Evolutionary conservation across 768 basidiomycete genomes (phyloP), one percentile per base, ranked within the genome.

Genomic region (Hortiboletus campestris): DNA sequence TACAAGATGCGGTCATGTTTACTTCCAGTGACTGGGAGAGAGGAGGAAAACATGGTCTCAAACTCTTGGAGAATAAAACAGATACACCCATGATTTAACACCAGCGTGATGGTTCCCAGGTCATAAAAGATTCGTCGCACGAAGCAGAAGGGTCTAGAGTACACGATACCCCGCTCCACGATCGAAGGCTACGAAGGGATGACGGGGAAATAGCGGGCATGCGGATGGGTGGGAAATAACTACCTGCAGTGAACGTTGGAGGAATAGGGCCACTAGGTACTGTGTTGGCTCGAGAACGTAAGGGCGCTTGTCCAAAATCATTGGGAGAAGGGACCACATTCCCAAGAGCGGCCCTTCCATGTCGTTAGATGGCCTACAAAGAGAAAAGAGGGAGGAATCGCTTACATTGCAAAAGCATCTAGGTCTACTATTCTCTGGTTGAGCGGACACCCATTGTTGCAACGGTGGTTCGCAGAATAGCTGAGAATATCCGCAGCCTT

Each of bases 101-200:
- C 46, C 71, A 71, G 34, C 76, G 73, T 32, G 76, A 71, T 46
- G 81, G 80, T 63, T 83, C 78, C 83, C 84, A 86, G 58, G 78
- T 78, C 82, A 84, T 84, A 62, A 84, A 83, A 0, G 79, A 74
- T 63, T 84, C 83, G 41, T 83, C 83, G 54, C 75, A 75, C 49
- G 79, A 61, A 55, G 73, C 63, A 20, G 74, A 70, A 39, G 70
- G 68, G 28, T 66, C 70, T 39, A 64, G 49, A 48, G 56, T 43
- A 31, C 55, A 62, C 3, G 70, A 42, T 16, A 57, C 28, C 12
- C 51, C 54, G 28, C 50, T 58, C 68, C 65, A 69, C 38, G 58
- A 35, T 20, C 62, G 62, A 49, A 59, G 50, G 17, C 46, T 51
- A 41, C 57, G 60, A 31, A 64, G 39, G 11, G 59, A 52, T n/a